Conservation (phyloP, 345 rosid species). For the Cardiospermum halicacabum region DNA sequence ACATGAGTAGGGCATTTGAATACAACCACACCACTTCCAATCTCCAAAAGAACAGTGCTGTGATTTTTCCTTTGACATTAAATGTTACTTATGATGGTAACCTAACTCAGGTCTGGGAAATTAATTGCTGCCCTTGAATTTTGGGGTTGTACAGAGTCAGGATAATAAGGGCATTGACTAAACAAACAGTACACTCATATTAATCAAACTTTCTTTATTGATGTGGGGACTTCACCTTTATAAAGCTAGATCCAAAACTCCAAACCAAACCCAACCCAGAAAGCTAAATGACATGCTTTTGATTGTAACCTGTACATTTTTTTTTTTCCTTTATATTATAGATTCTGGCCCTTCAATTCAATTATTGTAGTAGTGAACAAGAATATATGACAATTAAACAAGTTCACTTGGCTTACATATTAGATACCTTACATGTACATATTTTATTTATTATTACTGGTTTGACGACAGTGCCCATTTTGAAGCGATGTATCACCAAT, state of each 20-base stretch:
- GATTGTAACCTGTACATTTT: background rate
- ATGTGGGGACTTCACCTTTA: constrained; percentile 1
- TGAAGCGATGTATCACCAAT: background rate
- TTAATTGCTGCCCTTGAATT: background rate
- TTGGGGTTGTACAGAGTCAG: background rate
- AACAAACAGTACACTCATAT: background rate
- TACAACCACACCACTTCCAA: too few species aligned
- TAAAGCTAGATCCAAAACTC: background rate
- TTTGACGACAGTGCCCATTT: background rate
- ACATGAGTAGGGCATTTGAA: background rate
- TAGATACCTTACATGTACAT: background rate
- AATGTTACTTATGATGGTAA: constrained; percentile 3
- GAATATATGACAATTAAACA: background rate
- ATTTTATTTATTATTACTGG: background rate
- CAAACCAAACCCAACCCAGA: background rate
- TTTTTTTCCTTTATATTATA: too few species aligned
- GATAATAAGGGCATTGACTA: background rate
- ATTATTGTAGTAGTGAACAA: background rate
- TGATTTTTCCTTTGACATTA: background rate
- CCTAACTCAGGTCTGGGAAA: background rate
- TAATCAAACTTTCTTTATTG: background rate
- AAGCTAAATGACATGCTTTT: background rate
- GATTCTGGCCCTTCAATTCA: background rate
- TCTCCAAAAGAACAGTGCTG: too few species aligned
- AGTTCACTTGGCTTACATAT: background rate